phyloP scores from a whole-genome alignment of 2,329 filamentous ascomycete species.

The Atkinsonella hypoxylon region DNA sequence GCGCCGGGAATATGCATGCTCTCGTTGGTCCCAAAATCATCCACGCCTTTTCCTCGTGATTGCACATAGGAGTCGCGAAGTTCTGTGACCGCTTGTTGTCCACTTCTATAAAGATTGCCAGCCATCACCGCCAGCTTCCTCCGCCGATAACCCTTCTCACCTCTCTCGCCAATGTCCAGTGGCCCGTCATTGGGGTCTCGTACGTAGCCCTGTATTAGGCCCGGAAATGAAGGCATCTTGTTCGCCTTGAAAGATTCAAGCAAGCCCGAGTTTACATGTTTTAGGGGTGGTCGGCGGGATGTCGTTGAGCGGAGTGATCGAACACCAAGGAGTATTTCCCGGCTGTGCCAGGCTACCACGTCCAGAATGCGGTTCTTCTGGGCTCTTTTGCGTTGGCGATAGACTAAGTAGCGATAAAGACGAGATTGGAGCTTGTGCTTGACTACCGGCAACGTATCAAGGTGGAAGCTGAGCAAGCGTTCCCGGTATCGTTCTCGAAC shows the following conservation, averaged over 20 bases:
- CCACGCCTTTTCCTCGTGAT: constrained; percentile 27
- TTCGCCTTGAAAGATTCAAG: constrained; percentile 16
- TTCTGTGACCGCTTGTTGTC: constrained; percentile 45
- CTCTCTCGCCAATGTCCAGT: constrained; percentile 16
- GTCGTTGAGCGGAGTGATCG: not conserved
- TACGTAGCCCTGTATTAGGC: constrained; percentile 17
- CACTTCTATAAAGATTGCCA: constrained; percentile 43
- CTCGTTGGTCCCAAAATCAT: constrained; percentile 17
- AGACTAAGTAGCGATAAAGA: constrained; percentile 63
- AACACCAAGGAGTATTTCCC: constrained; percentile 32
- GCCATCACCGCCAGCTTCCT: constrained; percentile 62
- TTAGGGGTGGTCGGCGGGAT: constrained; percentile 9
- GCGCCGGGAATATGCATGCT: constrained; percentile 51
- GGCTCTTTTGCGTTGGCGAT: constrained; percentile 44
- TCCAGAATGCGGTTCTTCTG: constrained; percentile 36
- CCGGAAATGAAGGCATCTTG: constrained; percentile 18
- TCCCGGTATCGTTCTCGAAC: constrained; percentile 51
- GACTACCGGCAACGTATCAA: constrained; percentile 61
- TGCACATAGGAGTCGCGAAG: constrained; percentile 48
- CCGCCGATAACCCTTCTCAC: constrained; percentile 59
- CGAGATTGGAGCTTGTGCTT: constrained; percentile 62
- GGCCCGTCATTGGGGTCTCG: constrained; percentile 14
- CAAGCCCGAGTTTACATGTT: constrained; percentile 22
- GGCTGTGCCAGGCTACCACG: constrained; percentile 26
- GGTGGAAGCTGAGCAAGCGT: constrained; percentile 56